These are phyloP conservation scores for Talaromyces sp. DNA, from an alignment of 2,329 filamentous ascomycete species.

Conservation along the genomic window DNA sequence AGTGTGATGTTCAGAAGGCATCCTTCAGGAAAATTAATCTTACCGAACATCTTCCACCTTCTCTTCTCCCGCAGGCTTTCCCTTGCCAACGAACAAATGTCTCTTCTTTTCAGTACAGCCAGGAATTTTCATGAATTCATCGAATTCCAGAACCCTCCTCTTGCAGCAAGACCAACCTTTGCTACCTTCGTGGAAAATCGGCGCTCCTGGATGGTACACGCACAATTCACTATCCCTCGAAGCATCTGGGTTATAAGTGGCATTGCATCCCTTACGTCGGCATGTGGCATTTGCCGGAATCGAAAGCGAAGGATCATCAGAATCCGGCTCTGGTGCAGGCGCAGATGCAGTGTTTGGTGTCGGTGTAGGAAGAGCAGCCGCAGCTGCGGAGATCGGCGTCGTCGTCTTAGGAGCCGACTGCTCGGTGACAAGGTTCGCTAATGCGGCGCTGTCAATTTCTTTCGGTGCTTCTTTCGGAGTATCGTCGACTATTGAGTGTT, in stretches of 20 bases:
- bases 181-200: constrained; percentile 96
- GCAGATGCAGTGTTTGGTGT: constrained; percentile 27
- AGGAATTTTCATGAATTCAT: constrained; percentile 94
- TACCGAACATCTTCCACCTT: constrained; percentile 73
- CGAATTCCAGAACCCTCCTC: constrained; percentile 89
- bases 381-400: constrained; percentile 25
- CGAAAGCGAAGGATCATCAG: constrained; percentile 72
- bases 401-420: constrained; percentile 20
- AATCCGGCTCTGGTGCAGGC: constrained; percentile 67
- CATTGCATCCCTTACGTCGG: constrained; percentile 71
- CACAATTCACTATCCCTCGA: constrained; percentile 71
- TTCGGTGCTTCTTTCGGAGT: constrained; percentile 49
- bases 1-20: constrained; percentile 3
- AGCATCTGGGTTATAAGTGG: constrained; percentile 57
- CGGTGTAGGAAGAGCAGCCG: constrained; percentile 26
- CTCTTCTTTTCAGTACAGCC: constrained; percentile 78
- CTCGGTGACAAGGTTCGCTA: constrained; percentile 22
- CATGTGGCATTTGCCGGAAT: constrained; percentile 74
- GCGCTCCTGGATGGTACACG: constrained; percentile 80
- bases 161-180: constrained; percentile 99
- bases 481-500: constrained; percentile 83
- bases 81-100: constrained; percentile 79
- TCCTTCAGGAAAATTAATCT: constrained; percentile 25
- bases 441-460: constrained; percentile 30
- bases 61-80: constrained; percentile 68